A percentile compares a stretch with the other conserved stretches of the same genome.
Evolutionary conservation across 768 basidiomycete species (phyloP).

Genomic region (Pleurotus sapidus): DNA sequence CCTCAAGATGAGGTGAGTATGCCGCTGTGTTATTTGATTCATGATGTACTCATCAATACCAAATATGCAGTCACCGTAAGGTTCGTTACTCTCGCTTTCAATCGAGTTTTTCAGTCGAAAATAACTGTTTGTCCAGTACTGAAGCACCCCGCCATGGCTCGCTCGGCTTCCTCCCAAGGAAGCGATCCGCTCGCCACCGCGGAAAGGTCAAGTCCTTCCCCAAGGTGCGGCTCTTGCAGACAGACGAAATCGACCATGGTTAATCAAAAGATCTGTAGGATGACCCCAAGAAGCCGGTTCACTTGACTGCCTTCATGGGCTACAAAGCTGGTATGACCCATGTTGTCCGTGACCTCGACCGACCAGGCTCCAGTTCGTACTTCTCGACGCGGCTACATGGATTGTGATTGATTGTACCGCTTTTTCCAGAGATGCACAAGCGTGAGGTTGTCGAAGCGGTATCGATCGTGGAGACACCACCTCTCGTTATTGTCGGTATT

Average conservation of each 20-base stretch:
- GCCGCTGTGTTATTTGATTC: conserved; percentile 7
- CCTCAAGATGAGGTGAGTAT: conserved; percentile 64
- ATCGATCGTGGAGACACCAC: conserved; percentile 93
- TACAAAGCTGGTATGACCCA: conserved; percentile 99
- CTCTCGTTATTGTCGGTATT: conserved; percentile 94
- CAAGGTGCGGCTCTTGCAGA: conserved; percentile 54
- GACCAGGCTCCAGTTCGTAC: conserved; percentile 95
- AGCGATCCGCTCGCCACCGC: conserved; percentile 95
- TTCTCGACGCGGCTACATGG: neutral
- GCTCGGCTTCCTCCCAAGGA: conserved; percentile 95
- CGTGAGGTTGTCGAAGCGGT: conserved; percentile 99
- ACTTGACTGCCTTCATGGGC: conserved; percentile 97
- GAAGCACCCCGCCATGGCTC: conserved; percentile 99
- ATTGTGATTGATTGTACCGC: neutral
- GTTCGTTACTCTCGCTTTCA: conserved; percentile 33
- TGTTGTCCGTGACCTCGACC: conserved; percentile 97
- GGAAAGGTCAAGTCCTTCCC: conserved; percentile 99
- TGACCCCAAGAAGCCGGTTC: conserved; percentile 98
- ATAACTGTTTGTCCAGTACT: conserved; percentile 53
- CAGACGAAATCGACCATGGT: neutral
- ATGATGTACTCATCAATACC: conserved; percentile 12
- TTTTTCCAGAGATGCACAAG: conserved; percentile 94
- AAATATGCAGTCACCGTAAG: conserved; percentile 75
- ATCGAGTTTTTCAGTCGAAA: conserved; percentile 4
- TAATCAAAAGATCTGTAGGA: conserved; percentile 51